Evolutionary conservation across 306 rosid species (phyloP), one percentile per base, ranked within the genome.

Genomic region (Cucumis cinereus): DNA sequence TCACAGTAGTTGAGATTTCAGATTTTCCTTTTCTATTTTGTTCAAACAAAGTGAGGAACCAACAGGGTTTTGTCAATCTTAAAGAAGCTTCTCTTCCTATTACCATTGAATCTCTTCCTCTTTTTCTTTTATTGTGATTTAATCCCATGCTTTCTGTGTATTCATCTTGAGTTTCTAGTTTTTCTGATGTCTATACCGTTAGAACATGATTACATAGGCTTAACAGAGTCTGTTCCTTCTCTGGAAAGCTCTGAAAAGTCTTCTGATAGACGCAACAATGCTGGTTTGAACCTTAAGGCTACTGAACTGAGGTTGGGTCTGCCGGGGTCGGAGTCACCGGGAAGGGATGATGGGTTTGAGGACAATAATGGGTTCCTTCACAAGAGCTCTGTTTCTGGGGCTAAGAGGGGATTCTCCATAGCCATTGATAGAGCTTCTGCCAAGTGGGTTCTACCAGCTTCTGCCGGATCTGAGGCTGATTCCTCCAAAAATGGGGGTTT

Each of bases 261-360:
- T 67, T 73, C 79, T 43, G 73, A 78, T 49, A 84, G 78, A 75
- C 56, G 54, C 49, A 79, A 53, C 14, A 75, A 22, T 72, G 88
- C 63, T 67, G 78, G 89, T 26, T 78, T 88, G 80, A 93, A 93
- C 85, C 89, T 89, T 19, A 93, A 84, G 78, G 98, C 97, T 43
- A 93, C 98, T 77, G 97, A 93, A 80, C 81, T 93, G n/a, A 83
- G 98, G 47, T 90, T 93, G 30, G 98, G 98, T 1, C 79, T 93
- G 59, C 98, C 98, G 4, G 98, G 98, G 1, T 89, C 92, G 12
- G 90, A 82, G 77, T 93, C 97, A 28, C 98, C 98, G 3, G 86
- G 79, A 77, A 87, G 97, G 58, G 88, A 88, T 10, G 68, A 24
- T 68, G 84, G 33, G 38, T 73, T 40, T 13, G 86, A 74, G 50